Conservation (phyloP, 2,329 filamentous ascomycete genomes). For the Colletotrichum liaoningense region DNA sequence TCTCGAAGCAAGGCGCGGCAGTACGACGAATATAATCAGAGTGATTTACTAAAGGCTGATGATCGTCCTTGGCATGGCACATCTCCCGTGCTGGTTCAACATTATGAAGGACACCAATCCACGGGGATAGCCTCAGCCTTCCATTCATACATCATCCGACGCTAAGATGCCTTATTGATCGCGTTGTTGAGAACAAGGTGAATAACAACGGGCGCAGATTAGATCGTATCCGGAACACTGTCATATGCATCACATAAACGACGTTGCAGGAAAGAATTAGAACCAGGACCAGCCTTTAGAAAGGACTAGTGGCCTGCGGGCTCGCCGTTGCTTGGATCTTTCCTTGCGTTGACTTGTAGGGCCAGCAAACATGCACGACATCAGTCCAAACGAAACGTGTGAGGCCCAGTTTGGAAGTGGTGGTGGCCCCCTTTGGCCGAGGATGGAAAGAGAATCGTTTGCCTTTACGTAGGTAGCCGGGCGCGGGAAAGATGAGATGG, state of each 20-base stretch:
- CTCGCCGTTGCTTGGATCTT: slow-evolving; percentile 13
- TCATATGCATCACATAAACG: not conserved
- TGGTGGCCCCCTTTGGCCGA: not conserved
- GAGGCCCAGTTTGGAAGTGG: not conserved
- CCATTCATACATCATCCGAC: too few species aligned
- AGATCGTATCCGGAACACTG: not conserved
- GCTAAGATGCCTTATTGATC: too few species aligned
- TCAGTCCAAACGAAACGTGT: slow-evolving; percentile 37
- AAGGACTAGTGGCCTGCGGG: not conserved
- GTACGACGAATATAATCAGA: not conserved
- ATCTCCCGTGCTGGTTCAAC: not conserved
- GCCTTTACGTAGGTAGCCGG: not conserved
- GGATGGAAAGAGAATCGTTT: not conserved
- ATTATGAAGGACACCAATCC: not conserved
- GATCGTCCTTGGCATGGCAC: not conserved
- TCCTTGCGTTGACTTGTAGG: not conserved
- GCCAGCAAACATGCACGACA: not conserved
- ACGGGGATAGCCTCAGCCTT: not conserved
- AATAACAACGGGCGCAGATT: not conserved
- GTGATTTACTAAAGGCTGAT: not conserved
- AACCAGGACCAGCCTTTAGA: not conserved
- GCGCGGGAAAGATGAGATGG: slow-evolving; percentile 1
- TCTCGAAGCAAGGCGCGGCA: not conserved
- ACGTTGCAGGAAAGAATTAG: not conserved
- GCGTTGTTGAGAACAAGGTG: too few species aligned